Percentiles rank a stretch among this genome's conserved stretches.
These are phyloP conservation scores for Cladobotryum mycophilum DNA, from an alignment of 2,329 filamentous ascomycete species.

Conservation along the genomic window DNA sequence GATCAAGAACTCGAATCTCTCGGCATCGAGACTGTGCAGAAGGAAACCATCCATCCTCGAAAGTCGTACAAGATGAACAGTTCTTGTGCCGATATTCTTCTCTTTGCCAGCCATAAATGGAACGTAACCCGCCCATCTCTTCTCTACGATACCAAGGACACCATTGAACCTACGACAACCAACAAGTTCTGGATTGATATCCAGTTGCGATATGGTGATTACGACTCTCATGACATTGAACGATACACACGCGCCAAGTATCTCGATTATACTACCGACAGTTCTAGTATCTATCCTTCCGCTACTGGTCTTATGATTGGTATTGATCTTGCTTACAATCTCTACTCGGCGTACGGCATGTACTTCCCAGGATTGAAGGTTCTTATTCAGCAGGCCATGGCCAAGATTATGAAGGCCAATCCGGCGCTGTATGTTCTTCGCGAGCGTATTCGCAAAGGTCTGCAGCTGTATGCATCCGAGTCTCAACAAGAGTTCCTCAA, in stretches of 20 bases:
- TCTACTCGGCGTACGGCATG: conserved; percentile 96
- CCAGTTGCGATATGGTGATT: conserved; percentile 92
- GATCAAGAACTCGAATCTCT: conserved; percentile 94
- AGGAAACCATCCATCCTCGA: conserved; percentile 97
- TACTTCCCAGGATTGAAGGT: conserved; percentile 98
- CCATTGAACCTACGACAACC: conserved; percentile 86
- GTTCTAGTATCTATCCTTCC: conserved; percentile 97
- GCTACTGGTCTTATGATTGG: conserved; percentile 96
- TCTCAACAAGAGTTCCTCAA: conserved; percentile 99
- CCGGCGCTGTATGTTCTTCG: conserved; percentile 92
- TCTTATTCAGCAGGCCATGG: conserved; percentile 95
- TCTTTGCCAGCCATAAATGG: conserved; percentile 98
- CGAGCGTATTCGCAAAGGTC: conserved; percentile 96
- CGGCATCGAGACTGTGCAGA: conserved; percentile 95
- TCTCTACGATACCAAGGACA: conserved; percentile 92
- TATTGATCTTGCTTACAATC: conserved; percentile 94
- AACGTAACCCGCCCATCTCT: conserved; percentile 91
- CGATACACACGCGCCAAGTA: conserved; percentile 97
- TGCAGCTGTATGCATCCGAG: conserved; percentile 96
- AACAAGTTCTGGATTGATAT: conserved; percentile 99
- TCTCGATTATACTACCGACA: conserved; percentile 96
- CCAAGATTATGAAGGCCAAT: conserved; percentile 99
- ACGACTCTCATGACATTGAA: conserved; percentile 98
- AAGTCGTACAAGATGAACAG: conserved; percentile 99
- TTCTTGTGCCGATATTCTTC: conserved; percentile 91